A percentile compares a stretch with the other conserved stretches of the same genome.
Conservation (phyloP, 768 basidiomycete species). For the Naganishia antarctica region DNA sequence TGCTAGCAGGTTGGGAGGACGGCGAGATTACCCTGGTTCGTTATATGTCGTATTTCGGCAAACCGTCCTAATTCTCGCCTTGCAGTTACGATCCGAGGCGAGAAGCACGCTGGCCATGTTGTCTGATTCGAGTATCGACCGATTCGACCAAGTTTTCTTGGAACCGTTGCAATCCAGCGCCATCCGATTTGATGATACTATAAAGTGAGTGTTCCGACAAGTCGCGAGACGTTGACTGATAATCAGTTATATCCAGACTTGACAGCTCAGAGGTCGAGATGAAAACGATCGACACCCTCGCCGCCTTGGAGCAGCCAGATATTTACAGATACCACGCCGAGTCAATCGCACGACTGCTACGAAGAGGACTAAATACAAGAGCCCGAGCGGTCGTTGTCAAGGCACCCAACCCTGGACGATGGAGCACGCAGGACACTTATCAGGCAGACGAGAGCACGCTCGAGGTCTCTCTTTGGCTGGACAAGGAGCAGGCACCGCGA, state of each 20-base stretch:
- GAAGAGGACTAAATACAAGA: constrained; percentile 69
- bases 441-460: constrained; percentile 46
- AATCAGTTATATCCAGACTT: constrained; percentile 36
- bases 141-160: constrained; percentile 69
- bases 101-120: constrained; percentile 67
- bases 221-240: background rate
- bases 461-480: constrained; percentile 70
- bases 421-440: constrained; percentile 49
- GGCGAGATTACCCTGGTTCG: constrained; percentile 73
- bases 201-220: constrained; percentile 32
- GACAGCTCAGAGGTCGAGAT: constrained; percentile 34
- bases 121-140: constrained; percentile 53
- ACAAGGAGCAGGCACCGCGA: constrained; percentile 67
- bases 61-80: background rate
- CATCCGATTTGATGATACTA: constrained; percentile 63
- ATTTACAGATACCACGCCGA: constrained; percentile 29
- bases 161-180: constrained; percentile 62
- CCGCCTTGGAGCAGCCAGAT: constrained; percentile 33
- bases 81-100: constrained; percentile 71
- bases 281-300: constrained; percentile 6
- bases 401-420: constrained; percentile 25
- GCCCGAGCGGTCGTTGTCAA: constrained; percentile 63
- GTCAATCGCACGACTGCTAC: constrained; percentile 46
- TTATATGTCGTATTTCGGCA: background rate
- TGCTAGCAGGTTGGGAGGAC: constrained; percentile 68